A percentile compares a stretch with the other conserved stretches of the same genome.
These are phyloP conservation scores for Venturia asperata DNA, from an alignment of 2,329 filamentous ascomycete species.

Conservation along the genomic window DNA sequence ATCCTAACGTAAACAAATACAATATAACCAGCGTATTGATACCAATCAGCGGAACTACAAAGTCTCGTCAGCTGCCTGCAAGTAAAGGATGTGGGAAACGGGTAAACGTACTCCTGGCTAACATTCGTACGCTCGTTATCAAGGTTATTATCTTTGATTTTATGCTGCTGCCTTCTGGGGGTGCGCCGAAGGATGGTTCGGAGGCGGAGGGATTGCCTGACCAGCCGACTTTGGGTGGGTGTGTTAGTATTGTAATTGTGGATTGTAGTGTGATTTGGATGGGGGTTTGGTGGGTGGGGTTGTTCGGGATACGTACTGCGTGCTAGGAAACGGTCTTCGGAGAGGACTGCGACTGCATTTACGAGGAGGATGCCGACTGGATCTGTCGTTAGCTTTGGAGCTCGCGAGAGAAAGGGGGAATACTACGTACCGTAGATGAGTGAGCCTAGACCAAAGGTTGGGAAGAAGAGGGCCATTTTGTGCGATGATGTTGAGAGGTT, in stretches of 20 bases:
- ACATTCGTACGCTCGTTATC: slow-evolving; percentile 79
- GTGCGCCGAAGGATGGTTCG: slow-evolving; percentile 72
- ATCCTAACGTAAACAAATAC: slow-evolving; percentile 73
- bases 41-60: slow-evolving; percentile 70
- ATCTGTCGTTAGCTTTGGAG: slow-evolving; percentile 19
- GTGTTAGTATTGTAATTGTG: background rate
- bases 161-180: slow-evolving; percentile 64
- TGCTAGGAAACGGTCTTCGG: slow-evolving; percentile 87
- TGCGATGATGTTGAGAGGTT: background rate
- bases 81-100: background rate
- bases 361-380: slow-evolving; percentile 76
- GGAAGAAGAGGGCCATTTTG: slow-evolving; percentile 18
- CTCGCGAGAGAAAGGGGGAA: no score
- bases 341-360: slow-evolving; percentile 89
- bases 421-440: slow-evolving; percentile 63
- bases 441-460: slow-evolving; percentile 54
- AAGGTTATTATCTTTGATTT: slow-evolving; percentile 84
- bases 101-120: slow-evolving; percentile 73
- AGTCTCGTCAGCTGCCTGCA: background rate
- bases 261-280: background rate
- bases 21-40: slow-evolving; percentile 77
- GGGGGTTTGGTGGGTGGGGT: background rate
- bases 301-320: slow-evolving; percentile 50
- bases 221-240: slow-evolving; percentile 62
- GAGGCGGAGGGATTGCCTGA: slow-evolving; percentile 48